Percentiles rank a stretch among this genome's conserved stretches.
These are phyloP conservation scores for Phytophthora foliorum DNA, from an alignment of 352 stramenopile genomes.

Conservation along the genomic window DNA sequence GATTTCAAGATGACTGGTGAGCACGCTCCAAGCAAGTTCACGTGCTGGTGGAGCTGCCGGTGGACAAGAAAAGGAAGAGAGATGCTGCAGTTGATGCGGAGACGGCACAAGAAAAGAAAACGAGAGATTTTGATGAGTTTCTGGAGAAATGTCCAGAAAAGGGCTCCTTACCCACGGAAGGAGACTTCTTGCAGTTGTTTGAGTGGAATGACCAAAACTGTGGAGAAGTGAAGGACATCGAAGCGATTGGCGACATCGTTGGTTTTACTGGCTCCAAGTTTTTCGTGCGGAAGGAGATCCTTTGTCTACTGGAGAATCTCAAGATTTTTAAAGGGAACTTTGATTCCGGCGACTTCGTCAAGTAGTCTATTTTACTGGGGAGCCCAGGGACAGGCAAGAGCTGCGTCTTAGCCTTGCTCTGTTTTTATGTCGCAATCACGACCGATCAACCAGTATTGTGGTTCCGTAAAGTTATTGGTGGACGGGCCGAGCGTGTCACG, in stretches of 20 bases:
- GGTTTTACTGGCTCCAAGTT: conserved; percentile 18
- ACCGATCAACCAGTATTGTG: conserved; percentile 10
- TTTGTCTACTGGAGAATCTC: conserved; percentile 9
- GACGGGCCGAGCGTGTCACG: not conserved
- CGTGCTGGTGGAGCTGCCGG: not conserved
- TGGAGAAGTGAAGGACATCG: conserved; percentile 13
- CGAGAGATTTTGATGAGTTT: not conserved
- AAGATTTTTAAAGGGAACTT: not conserved
- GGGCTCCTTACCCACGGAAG: not conserved
- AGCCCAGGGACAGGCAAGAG: conserved; percentile 25
- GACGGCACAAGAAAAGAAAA: not conserved
- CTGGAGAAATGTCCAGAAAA: not conserved
- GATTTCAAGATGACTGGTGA: too few species aligned
- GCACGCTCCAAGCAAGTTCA: too few species aligned
- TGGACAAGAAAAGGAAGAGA: not conserved
- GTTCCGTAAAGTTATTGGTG: not conserved
- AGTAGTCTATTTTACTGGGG: conserved; percentile 18
- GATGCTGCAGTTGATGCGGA: not conserved
- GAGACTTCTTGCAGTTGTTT: conserved; percentile 1
- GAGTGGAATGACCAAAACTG: not conserved
- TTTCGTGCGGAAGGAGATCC: conserved; percentile 23
- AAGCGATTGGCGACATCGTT: conserved; percentile 15
- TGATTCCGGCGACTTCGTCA: not conserved
- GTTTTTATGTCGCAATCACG: conserved; percentile 10
- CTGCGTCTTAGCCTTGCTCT: conserved; percentile 23